These are phyloP conservation scores for Spergularia azorica DNA, from an alignment of 179 eudicot species.

Conservation along the genomic window DNA sequence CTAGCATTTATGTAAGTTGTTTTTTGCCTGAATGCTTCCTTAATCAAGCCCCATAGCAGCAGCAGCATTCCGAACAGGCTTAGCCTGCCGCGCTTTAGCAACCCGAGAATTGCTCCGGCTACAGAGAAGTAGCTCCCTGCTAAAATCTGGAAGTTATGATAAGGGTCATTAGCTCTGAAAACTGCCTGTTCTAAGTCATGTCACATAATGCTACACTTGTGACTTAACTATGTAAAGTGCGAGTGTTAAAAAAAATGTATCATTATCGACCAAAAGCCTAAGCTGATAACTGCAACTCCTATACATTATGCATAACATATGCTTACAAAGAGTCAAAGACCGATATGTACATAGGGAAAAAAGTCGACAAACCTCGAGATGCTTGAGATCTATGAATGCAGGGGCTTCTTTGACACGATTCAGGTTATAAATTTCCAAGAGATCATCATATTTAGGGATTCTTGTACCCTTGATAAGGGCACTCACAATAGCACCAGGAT, in stretches of 20 bases:
- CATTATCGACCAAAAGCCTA: too few relatives aligned
- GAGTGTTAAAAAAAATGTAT: too few relatives aligned
- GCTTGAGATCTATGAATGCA: slow-evolving; percentile 37
- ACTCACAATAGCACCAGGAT: slow-evolving; percentile 49
- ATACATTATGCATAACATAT: too few relatives aligned
- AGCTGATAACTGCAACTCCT: too few relatives aligned
- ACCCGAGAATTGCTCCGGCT: slow-evolving; percentile 52
- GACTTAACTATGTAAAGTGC: too few relatives aligned
- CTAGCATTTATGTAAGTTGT: slow-evolving; percentile 2
- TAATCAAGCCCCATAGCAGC: slow-evolving; percentile 51
- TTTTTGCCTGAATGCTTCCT: slow-evolving; percentile 32
- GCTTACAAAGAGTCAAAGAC: not conserved
- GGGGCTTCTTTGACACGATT: slow-evolving; percentile 26
- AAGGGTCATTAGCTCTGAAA: not conserved
- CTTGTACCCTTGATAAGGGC: slow-evolving; percentile 33
- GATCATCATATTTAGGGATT: slow-evolving; percentile 41
- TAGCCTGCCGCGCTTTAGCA: slow-evolving; percentile 35
- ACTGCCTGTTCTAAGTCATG: too few relatives aligned
- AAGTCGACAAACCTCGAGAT: slow-evolving; percentile 52
- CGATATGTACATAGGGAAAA: not conserved
- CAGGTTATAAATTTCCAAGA: slow-evolving; percentile 40
- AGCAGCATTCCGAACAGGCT: slow-evolving; percentile 52
- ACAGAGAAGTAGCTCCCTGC: slow-evolving; percentile 57
- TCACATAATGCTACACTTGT: too few relatives aligned
- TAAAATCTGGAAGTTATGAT: slow-evolving; percentile 32